These are phyloP conservation scores for Grosmannia huntii DNA, from an alignment of 2,329 filamentous ascomycete genomes.

Conservation along the genomic window DNA sequence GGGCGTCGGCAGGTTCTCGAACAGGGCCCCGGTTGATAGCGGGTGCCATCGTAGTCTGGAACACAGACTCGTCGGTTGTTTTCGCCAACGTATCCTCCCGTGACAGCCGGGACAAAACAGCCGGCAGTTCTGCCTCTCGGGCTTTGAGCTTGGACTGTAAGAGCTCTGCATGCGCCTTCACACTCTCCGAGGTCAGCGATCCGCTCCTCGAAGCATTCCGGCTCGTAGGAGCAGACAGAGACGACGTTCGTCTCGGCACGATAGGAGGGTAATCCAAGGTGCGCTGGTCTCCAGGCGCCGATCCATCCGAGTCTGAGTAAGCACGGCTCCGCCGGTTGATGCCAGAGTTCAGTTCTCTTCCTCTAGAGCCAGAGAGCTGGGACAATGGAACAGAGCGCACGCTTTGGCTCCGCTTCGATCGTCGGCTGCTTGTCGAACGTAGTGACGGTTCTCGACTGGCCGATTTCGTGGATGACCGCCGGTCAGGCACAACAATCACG, in stretches of 20 bases:
- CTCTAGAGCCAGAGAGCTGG: slow-evolving; percentile 22
- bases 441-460: slow-evolving; percentile 38
- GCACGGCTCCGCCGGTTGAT: slow-evolving; percentile 20
- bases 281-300: slow-evolving; percentile 30
- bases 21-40: background rate
- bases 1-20: too few relatives aligned
- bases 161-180: slow-evolving; percentile 34
- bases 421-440: slow-evolving; percentile 47
- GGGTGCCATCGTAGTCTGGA: background rate
- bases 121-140: background rate
- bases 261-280: slow-evolving; percentile 49
- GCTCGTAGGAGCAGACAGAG: slow-evolving; percentile 50
- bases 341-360: background rate
- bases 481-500: slow-evolving; percentile 48
- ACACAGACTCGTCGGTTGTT: slow-evolving; percentile 10
- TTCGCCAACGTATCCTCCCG: background rate
- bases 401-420: slow-evolving; percentile 40
- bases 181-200: slow-evolving; percentile 45
- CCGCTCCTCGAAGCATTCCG: slow-evolving; percentile 34
- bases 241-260: slow-evolving; percentile 45
- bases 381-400: slow-evolving; percentile 32
- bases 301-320: slow-evolving; percentile 34
- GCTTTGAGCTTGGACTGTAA: background rate
- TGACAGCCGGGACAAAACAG: background rate
- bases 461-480: slow-evolving; percentile 39